A percentile compares a stretch with the other conserved stretches of the same genome.
These are phyloP conservation scores for Alopecurus myosuroides DNA, from an alignment of 176 grass and related monocot species.

Conservation along the genomic window DNA sequence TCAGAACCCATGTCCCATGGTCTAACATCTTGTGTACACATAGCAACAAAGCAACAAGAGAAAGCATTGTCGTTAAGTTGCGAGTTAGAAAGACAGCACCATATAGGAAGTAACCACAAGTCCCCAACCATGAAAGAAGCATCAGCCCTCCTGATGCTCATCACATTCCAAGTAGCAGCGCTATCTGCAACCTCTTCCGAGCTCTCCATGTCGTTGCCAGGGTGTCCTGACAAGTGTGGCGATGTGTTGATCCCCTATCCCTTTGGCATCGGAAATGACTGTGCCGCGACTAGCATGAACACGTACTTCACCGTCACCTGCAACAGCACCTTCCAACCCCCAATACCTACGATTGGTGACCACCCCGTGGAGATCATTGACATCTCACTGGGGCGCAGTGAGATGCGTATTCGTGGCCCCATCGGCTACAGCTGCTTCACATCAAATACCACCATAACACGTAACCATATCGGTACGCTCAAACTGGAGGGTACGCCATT, in stretches of 20 bases:
- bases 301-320: constrained; percentile 23
- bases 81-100: background rate
- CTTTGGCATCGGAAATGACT: background rate
- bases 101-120: background rate
- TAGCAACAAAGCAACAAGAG: background rate
- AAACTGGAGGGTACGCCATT: background rate
- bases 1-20: background rate
- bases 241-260: constrained; percentile 18
- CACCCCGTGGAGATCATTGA: background rate
- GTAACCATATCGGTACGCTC: background rate
- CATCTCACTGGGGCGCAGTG: background rate
- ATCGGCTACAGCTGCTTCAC: constrained; percentile 9
- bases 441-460: background rate
- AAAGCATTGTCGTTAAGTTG: background rate
- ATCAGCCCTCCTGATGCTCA: background rate
- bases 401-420: background rate
- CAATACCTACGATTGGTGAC: background rate
- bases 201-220: background rate
- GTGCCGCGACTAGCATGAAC: too few species aligned
- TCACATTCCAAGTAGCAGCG: background rate
- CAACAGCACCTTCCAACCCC: background rate
- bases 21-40: background rate
- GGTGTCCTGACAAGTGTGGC: constrained; percentile 21
- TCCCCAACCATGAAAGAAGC: background rate
- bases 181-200: background rate